A percentile compares a stretch with the other conserved stretches of the same genome.
Evolutionary conservation across 441 rosid species (phyloP).

Genomic region (Croton setiger): DNA sequence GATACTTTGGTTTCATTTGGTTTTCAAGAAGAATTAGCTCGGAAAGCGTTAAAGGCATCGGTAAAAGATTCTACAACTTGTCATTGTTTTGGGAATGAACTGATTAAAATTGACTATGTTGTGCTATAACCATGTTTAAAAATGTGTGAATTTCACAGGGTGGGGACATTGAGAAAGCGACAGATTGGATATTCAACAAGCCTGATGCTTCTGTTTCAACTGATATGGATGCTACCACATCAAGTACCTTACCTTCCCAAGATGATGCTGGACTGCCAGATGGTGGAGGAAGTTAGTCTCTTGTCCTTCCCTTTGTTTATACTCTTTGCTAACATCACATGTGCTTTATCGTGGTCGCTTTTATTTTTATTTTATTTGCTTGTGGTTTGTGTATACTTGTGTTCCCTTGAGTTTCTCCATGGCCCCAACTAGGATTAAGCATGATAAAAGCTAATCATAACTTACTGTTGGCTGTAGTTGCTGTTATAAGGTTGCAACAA

Average conservation of each 20-base stretch:
- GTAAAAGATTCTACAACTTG: conserved; percentile 35
- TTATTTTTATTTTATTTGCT: neutral
- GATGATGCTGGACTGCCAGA: conserved; percentile 56
- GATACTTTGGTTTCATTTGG: conserved; percentile 89
- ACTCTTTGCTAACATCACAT: conserved; percentile 4
- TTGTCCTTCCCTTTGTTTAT: conserved; percentile 16
- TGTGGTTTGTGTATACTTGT: neutral
- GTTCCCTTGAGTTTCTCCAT: neutral
- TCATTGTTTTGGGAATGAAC: conserved; percentile 5
- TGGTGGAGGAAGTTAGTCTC: conserved; percentile 87
- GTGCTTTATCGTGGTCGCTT: neutral
- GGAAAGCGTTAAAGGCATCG: conserved; percentile 79
- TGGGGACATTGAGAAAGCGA: conserved; percentile 90
- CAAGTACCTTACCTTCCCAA: conserved; percentile 38
- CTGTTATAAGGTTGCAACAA: neutral
- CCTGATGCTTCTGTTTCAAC: conserved; percentile 71
- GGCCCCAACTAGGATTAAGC: neutral
- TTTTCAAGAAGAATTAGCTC: conserved; percentile 74
- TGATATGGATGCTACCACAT: conserved; percentile 69
- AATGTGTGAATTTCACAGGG: conserved; percentile 41
- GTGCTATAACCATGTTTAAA: neutral
- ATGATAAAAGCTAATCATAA: neutral
- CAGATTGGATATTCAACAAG: conserved; percentile 96
- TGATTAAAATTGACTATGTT: neutral
- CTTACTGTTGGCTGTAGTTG: neutral